Conservation (phyloP, 2,329 filamentous ascomycete genomes). For the Trichophyton mentagrophytes region DNA sequence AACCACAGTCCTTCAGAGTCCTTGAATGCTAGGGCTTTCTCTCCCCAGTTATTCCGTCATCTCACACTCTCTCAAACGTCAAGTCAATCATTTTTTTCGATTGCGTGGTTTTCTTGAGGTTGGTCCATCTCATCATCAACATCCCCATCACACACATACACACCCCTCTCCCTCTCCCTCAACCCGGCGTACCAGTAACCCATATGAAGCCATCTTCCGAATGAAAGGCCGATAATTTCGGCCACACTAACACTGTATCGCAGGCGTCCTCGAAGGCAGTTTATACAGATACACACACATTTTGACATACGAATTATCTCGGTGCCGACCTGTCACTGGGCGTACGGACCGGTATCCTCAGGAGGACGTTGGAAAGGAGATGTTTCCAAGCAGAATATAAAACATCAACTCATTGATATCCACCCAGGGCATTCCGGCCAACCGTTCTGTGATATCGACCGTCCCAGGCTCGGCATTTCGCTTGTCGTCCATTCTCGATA, state of each 20-base stretch:
- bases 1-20: conserved; percentile 1
- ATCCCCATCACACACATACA: background rate
- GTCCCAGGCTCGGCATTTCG: background rate
- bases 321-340: background rate
- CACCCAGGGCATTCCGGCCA: background rate
- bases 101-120: background rate
- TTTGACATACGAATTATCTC: background rate
- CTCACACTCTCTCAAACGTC: background rate
- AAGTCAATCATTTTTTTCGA: background rate
- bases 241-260: background rate
- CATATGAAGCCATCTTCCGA: background rate
- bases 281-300: background rate
- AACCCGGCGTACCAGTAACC: background rate
- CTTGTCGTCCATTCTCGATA: background rate
- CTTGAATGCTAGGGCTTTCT: background rate
- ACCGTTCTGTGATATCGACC: background rate
- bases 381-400: background rate
- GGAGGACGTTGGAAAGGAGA: background rate
- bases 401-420: background rate
- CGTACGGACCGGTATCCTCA: background rate
- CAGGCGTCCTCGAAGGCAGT: background rate
- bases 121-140: background rate
- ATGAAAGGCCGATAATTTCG: background rate
- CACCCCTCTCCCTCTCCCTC: background rate
- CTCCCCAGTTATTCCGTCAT: background rate